Percentiles rank a stretch among this genome's conserved stretches.
Conservation (phyloP, 805 yeast genomes). For the Candida pseudoglaebosa region DNA sequence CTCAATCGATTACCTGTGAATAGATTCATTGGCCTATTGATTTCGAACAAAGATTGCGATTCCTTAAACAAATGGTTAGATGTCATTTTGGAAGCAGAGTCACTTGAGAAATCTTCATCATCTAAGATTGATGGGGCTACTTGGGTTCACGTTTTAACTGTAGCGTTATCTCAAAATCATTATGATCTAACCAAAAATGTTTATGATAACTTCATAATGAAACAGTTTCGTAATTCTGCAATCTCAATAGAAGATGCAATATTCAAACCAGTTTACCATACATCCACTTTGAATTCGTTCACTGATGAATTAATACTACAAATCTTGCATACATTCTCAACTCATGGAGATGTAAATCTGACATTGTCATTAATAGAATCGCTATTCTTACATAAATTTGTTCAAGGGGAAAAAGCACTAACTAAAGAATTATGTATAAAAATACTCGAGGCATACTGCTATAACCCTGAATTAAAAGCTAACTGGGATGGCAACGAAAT, state of each 20-base stretch:
- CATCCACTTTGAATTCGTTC: slow-evolving; percentile 14
- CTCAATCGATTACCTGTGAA: slow-evolving; percentile 15
- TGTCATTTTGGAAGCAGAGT: slow-evolving; percentile 8
- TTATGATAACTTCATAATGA: slow-evolving; percentile 29
- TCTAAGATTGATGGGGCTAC: slow-evolving; percentile 7
- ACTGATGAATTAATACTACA: slow-evolving; percentile 20
- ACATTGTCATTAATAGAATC: slow-evolving; percentile 32
- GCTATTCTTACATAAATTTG: slow-evolving; percentile 28
- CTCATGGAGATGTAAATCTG: slow-evolving; percentile 35
- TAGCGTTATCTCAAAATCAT: slow-evolving; percentile 22
- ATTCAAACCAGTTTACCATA: slow-evolving; percentile 10
- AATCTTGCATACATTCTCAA: slow-evolving; percentile 28
- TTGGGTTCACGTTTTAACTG: slow-evolving; percentile 23
- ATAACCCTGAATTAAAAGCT: slow-evolving; percentile 10
- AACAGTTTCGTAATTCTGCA: slow-evolving; percentile 16
- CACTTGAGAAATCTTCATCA: neutral
- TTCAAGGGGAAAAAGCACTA: slow-evolving; percentile 30
- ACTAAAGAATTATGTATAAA: slow-evolving; percentile 29
- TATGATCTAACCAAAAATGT: slow-evolving; percentile 24
- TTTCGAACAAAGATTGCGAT: slow-evolving; percentile 20
- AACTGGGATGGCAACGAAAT: slow-evolving; percentile 9
- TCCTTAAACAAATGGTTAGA: slow-evolving; percentile 14
- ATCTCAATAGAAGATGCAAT: slow-evolving; percentile 23
- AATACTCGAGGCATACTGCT: slow-evolving; percentile 35
- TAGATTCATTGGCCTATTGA: slow-evolving; percentile 14